Evolutionary conservation across 1,139 yeast species (phyloP).

Genomic region (Pneumocystis carinii): DNA sequence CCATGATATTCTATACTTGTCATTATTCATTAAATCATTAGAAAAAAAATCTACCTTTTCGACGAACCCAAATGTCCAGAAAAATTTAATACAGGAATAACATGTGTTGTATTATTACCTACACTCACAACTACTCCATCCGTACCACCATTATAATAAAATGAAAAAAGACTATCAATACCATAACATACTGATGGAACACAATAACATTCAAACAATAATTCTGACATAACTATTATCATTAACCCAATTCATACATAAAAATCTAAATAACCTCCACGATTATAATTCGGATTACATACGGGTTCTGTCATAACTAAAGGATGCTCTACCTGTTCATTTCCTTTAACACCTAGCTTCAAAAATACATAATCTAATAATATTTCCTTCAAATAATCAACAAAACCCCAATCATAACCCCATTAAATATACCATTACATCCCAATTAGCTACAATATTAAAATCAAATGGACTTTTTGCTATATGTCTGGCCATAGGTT

Average conservation of each 20-base stretch:
- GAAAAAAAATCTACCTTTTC: constrained; percentile 32
- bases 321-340: constrained; percentile 55
- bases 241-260: no score
- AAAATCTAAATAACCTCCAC: constrained; percentile 29
- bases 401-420: neutral
- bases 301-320: constrained; percentile 67
- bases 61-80: constrained; percentile 51
- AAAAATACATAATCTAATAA: constrained; percentile 72
- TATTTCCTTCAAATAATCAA: constrained; percentile 36
- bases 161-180: constrained; percentile 67
- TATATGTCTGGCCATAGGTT: constrained; percentile 50
- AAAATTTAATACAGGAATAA: constrained; percentile 56
- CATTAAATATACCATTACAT: constrained; percentile 27
- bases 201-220: constrained; percentile 65
- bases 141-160: constrained; percentile 32
- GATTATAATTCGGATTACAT: constrained; percentile 54
- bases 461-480: constrained; percentile 80
- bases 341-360: constrained; percentile 53
- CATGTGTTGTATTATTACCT: constrained; percentile 69
- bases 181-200: constrained; percentile 69
- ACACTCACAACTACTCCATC: constrained; percentile 65
- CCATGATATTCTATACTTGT: constrained; percentile 43
- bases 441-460: constrained; percentile 80
- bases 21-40: neutral
- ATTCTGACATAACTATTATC: constrained; percentile 42